phyloP scores from a whole-genome alignment of 768 basidiomycete genomes.

The Lactarius pseudohatsudake region DNA sequence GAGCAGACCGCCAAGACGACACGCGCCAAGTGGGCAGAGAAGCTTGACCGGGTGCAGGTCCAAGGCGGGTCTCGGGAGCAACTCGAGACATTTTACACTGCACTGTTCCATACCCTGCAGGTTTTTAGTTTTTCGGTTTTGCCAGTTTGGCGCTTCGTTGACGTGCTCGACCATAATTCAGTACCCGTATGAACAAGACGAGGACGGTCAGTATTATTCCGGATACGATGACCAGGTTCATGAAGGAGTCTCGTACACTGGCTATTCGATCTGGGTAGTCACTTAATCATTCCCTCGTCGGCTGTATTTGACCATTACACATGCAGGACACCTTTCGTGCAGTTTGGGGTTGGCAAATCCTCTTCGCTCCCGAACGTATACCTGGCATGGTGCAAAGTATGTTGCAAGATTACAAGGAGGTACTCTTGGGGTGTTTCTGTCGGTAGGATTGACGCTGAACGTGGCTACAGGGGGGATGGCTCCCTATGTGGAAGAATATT shows the following conservation, averaged over 20 bases:
- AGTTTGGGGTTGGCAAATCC: constrained; percentile 74
- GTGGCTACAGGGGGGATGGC: constrained; percentile 69
- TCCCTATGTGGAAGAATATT: constrained; percentile 91
- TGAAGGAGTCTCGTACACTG: constrained; percentile 68
- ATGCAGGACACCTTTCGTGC: constrained; percentile 75
- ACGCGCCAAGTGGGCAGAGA: constrained; percentile 41
- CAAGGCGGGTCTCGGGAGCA: constrained; percentile 38
- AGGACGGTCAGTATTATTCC: constrained; percentile 69
- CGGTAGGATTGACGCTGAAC: background rate
- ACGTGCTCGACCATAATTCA: constrained; percentile 33
- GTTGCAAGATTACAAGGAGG: constrained; percentile 75
- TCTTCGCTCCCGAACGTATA: constrained; percentile 75
- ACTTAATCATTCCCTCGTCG: constrained; percentile 1
- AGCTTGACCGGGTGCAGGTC: constrained; percentile 41
- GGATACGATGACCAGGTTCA: constrained; percentile 71
- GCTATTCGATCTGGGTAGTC: constrained; percentile 76
- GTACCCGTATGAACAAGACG: constrained; percentile 77
- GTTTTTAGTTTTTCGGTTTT: constrained; percentile 34
- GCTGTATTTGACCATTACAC: background rate
- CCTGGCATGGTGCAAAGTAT: constrained; percentile 76
- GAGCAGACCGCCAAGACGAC: constrained; percentile 41
- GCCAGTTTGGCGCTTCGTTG: background rate
- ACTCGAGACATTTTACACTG: constrained; percentile 52
- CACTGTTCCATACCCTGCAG: constrained; percentile 61
- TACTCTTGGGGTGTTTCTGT: constrained; percentile 28